Conservation (phyloP, 225 moss, liverwort and hornwort genomes). For the Polytrichum commune region DNA sequence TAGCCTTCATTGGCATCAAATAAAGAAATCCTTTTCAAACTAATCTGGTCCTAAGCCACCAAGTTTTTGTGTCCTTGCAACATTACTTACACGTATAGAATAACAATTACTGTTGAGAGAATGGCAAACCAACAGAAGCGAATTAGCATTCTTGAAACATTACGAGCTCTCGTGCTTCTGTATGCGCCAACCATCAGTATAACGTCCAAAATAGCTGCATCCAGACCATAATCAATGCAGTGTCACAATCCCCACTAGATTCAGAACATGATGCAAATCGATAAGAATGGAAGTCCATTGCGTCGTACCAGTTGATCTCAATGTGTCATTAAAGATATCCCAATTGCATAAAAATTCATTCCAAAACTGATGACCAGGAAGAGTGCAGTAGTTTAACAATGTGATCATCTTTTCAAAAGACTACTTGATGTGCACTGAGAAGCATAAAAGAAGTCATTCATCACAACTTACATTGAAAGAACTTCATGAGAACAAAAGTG, state of each 20-base stretch:
- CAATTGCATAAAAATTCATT: not conserved
- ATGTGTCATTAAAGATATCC: not conserved
- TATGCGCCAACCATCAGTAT: constrained; percentile 90
- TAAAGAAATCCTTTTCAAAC: too few species aligned
- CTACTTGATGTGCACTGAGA: too few species aligned
- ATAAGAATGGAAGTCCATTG: too few species aligned
- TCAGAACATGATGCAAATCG: too few species aligned
- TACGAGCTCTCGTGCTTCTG: constrained; percentile 71
- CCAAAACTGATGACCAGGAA: not conserved
- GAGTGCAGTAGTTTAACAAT: too few species aligned
- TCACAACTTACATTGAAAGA: constrained; percentile 73
- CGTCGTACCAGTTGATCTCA: too few species aligned
- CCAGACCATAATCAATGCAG: constrained; percentile 6
- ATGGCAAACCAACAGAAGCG: constrained; percentile 76
- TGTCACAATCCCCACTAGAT: too few species aligned
- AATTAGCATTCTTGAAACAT: constrained; percentile 77
- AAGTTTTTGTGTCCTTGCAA: too few species aligned
- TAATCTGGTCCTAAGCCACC: too few species aligned
- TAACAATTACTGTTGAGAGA: constrained; percentile 49
- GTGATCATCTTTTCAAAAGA: too few species aligned
- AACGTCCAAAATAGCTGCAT: constrained; percentile 85
- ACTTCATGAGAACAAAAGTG: constrained; percentile 82
- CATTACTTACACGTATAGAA: constrained; percentile 73
- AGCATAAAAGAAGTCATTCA: too few species aligned
- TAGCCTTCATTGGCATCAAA: too few species aligned